Evolutionary conservation across 805 yeast genomes (phyloP), one percentile per base, ranked within the genome.

Genomic region (Trichomonascus vanleenenianus): DNA sequence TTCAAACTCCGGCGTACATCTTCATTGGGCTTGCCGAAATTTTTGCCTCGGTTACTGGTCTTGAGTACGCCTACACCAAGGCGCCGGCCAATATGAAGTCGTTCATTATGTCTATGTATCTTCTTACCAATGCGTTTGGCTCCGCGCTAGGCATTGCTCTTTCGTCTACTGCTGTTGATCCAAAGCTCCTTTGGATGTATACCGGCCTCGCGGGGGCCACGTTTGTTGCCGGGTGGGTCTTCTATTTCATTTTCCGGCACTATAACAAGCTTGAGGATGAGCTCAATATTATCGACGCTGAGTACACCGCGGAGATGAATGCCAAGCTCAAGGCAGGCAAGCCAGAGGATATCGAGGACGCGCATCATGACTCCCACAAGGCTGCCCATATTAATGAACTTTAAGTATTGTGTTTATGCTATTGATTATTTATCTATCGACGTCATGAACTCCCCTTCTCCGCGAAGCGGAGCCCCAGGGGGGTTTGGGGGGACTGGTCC

Each of bases 21-120:
- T 66, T 85, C 51, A 78, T 82, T 63, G 91, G 85, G 7, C 60
- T 82, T 45, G 77, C 88, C n/a, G 94, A 85, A 64, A 83, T 84
- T 53, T 75, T 85, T 55, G 88, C 89, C 27, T 81, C 85, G 43
- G 76, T 83, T 55, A 83, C 93, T 16, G 93, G 91, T 55, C 74
- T 82, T 54, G 93, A 85, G 67, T 83, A 82, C 59, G 94, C 94
- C 15, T 85, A 82, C 67, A 79, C 88, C 22, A 81, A 84, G 67
- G 91, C 93, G 3, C 93, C 93, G 35, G 73, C 72, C 7, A 66
- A 74, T 41, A 78, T 79, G 84, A 78, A 77, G 62, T 74, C 83
- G 12, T 74, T 79, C 58, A 73, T 79, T 56, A 78, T 78, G 79
- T 55, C 70, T 7, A 51, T 79, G 43, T 83, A 79, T 70, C 70